Evolutionary conservation across 805 yeast genomes (phyloP), one percentile per base, ranked within the genome.

Genomic region (Torulaspora franciscae): DNA sequence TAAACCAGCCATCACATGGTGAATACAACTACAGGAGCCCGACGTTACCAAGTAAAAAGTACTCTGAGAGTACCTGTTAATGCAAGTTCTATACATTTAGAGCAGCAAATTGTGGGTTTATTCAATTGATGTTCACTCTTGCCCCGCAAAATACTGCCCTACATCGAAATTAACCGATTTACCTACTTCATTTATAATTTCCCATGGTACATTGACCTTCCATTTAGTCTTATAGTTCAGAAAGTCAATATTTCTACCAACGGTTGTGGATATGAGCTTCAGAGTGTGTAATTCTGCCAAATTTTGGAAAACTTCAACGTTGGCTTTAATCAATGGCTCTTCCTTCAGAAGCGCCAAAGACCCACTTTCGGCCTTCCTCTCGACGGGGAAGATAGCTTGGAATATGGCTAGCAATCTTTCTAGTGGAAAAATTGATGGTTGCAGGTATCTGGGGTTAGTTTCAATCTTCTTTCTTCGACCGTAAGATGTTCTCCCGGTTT

Each of bases 331-430:
- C 50, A 52, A 42, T 3, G 47, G 39, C 14, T 58, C 56, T 33
- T 56, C 54, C 10, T 49, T 37, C 4, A 60, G 37, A 1, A 55
- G 42, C 3, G 52, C 49, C 30, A 59, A 34, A 2, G 62, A 49
- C 13, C 62, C 62, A 15, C 44, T 40, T 15, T 48, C 37, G 7
- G 49, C 40, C 56, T 54, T 44, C 61, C 43, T 45, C 6, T 72
- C 69, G 2, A 71, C 62, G 6, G 71, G 75, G 56, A 77, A 79
- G 10, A 89, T 78, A 0, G 95, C 81, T 34, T 83, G 83, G 29
- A 85, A 70, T 19, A 90, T 85, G 0, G 96, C 95, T 47, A 85
- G 65, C 59, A 87, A 58, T 46, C 97, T 72, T 60, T 90, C 96
- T 37, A 88, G 61, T 28, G 82, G 85, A 62, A 89, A 89, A 26